Conservation (phyloP, 2,329 filamentous ascomycete genomes). For the Curvularia spicifera region DNA sequence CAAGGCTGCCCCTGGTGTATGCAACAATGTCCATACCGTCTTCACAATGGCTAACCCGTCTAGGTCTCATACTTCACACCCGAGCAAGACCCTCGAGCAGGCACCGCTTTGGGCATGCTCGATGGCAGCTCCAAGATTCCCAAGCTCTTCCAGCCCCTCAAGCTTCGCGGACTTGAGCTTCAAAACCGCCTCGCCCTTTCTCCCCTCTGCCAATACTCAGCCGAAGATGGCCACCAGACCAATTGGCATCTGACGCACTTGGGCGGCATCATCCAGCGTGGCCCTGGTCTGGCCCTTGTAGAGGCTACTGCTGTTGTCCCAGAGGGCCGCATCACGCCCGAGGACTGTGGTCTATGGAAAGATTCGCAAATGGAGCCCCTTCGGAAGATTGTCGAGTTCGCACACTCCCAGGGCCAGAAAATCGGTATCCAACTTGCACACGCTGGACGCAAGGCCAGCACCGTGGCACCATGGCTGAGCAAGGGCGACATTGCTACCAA, state of each 20-base stretch:
- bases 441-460: slow-evolving; percentile 71
- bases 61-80: slow-evolving; percentile 58
- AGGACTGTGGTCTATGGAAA: slow-evolving; percentile 81
- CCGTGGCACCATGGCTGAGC: slow-evolving; percentile 68
- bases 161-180: slow-evolving; percentile 65
- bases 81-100: slow-evolving; percentile 54
- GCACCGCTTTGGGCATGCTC: slow-evolving; percentile 56
- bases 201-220: slow-evolving; percentile 67
- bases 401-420: slow-evolving; percentile 77
- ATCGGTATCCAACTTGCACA: slow-evolving; percentile 83
- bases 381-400: slow-evolving; percentile 74
- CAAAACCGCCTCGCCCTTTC: slow-evolving; percentile 69
- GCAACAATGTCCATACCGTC: neutral
- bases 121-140: slow-evolving; percentile 60
- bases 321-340: slow-evolving; percentile 81
- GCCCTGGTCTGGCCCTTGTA: slow-evolving; percentile 74
- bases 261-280: slow-evolving; percentile 77
- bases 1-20: slow-evolving; percentile 52
- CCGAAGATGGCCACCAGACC: slow-evolving; percentile 74
- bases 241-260: slow-evolving; percentile 84
- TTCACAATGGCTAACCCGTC: slow-evolving; percentile 9
- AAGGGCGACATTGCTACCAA: slow-evolving; percentile 61
- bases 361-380: slow-evolving; percentile 80
- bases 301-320: slow-evolving; percentile 79
- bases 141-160: slow-evolving; percentile 65